A percentile compares a stretch with the other conserved stretches of the same genome.
These are phyloP conservation scores for Mortierella sp. DNA, from an alignment of 371 early-diverging fungal genomes.

Conservation along the genomic window DNA sequence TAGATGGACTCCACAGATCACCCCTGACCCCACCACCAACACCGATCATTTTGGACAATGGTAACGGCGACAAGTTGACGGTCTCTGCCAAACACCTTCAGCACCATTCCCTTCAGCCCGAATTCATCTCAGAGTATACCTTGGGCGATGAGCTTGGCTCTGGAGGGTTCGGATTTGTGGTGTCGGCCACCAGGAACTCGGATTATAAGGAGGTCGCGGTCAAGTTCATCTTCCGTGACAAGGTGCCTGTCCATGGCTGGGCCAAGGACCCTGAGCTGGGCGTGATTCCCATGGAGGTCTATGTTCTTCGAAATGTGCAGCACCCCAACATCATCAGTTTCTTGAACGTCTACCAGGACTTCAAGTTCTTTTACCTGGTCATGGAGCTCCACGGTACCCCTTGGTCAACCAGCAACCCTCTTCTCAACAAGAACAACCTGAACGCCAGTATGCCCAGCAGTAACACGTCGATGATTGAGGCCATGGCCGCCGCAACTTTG, in stretches of 20 bases:
- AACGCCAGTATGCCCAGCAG: not conserved
- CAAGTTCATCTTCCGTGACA: slow-evolving; percentile 80
- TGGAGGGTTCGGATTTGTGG: slow-evolving; percentile 87
- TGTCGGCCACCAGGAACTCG: slow-evolving; percentile 66
- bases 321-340: slow-evolving; percentile 80
- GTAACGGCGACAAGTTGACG: slow-evolving; percentile 27
- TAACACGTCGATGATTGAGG: slow-evolving; percentile 34
- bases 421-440: slow-evolving; percentile 34
- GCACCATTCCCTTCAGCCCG: slow-evolving; percentile 59
- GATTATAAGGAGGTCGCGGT: slow-evolving; percentile 79
- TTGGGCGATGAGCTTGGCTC: slow-evolving; percentile 79
- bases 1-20: slow-evolving; percentile 6
- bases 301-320: slow-evolving; percentile 73
- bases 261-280: slow-evolving; percentile 71
- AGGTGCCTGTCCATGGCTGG: slow-evolving; percentile 74
- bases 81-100: slow-evolving; percentile 63
- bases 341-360: slow-evolving; percentile 77
- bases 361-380: slow-evolving; percentile 76
- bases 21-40: slow-evolving; percentile 47
- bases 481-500: slow-evolving; percentile 46
- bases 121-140: slow-evolving; percentile 65
- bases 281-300: slow-evolving; percentile 82
- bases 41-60: slow-evolving; percentile 22
- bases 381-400: slow-evolving; percentile 86
- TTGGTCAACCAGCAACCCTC: slow-evolving; percentile 65